Conservation (phyloP, 2,329 filamentous ascomycete genomes). For the Pleurostoma richardsiae region DNA sequence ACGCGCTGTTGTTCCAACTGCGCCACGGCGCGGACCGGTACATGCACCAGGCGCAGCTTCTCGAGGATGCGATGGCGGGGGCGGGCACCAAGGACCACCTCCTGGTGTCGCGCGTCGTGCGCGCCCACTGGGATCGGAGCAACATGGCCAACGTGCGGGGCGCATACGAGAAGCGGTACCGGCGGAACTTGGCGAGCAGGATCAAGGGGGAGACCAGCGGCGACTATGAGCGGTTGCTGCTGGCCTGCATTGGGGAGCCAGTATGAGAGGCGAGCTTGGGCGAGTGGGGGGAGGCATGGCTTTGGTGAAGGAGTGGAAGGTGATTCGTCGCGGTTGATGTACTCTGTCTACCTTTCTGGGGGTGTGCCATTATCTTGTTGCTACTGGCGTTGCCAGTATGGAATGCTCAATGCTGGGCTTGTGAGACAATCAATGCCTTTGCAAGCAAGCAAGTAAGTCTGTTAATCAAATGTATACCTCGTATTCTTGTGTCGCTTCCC, state of each 20-base stretch:
- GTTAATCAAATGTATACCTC: no score
- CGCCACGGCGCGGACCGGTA: slow-evolving; percentile 72
- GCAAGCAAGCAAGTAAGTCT: no score
- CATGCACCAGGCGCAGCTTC: slow-evolving; percentile 72
- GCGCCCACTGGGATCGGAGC: slow-evolving; percentile 75
- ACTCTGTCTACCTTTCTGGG: no score
- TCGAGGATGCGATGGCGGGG: slow-evolving; percentile 87
- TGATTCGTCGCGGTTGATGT: no score
- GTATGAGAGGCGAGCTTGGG: not conserved
- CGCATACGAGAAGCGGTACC: slow-evolving; percentile 70
- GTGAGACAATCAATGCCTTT: no score
- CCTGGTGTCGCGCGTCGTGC: slow-evolving; percentile 71
- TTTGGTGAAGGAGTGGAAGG: no score
- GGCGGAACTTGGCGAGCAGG: slow-evolving; percentile 59
- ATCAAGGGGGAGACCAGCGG: slow-evolving; percentile 82
- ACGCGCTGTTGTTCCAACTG: slow-evolving; percentile 77
- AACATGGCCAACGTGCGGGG: slow-evolving; percentile 73
- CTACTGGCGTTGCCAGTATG: no score
- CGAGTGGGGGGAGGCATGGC: no score
- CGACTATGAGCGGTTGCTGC: slow-evolving; percentile 72
- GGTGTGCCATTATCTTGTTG: no score
- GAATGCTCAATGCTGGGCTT: no score
- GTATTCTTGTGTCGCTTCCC: no score
- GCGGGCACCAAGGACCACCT: slow-evolving; percentile 81
- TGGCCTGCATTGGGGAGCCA: slow-evolving; percentile 57